phyloP scores from a whole-genome alignment of 2,329 filamentous ascomycete species.

The Epichloe glyceriae region DNA sequence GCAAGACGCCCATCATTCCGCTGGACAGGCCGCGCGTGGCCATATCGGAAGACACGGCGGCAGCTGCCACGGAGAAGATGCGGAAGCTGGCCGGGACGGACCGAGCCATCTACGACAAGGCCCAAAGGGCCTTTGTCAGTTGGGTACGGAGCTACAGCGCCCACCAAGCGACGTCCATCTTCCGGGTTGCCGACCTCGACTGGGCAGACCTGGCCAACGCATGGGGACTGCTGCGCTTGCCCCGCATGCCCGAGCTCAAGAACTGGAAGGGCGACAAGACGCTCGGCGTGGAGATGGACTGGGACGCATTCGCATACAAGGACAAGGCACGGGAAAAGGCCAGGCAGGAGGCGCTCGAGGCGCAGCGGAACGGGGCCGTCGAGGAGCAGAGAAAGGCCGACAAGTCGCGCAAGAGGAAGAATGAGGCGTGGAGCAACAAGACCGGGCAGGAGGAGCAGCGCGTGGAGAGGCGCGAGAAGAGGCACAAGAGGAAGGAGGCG shows the following conservation, averaged over 20 bases:
- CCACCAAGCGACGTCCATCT: constrained; percentile 84
- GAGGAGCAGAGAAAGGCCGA: constrained; percentile 26
- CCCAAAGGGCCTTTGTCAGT: constrained; percentile 81
- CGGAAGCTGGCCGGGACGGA: constrained; percentile 41
- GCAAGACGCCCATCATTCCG: constrained; percentile 67
- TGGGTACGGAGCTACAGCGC: constrained; percentile 88
- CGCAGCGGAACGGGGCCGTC: constrained; percentile 26
- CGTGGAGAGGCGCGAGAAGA: constrained; percentile 49
- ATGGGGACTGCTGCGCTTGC: constrained; percentile 78
- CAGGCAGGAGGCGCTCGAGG: constrained; percentile 43
- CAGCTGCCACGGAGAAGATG: constrained; percentile 43
- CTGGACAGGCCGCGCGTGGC: constrained; percentile 44
- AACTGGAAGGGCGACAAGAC: constrained; percentile 56
- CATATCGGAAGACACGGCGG: constrained; percentile 49
- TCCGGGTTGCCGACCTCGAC: constrained; percentile 67
- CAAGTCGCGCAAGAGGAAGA: constrained; percentile 43
- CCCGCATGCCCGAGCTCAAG: constrained; percentile 85
- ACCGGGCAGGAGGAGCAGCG: constrained; percentile 52
- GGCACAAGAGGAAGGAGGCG: constrained; percentile 49
- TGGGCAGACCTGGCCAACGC: constrained; percentile 71
- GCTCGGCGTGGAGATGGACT: constrained; percentile 51
- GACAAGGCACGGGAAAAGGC: constrained; percentile 59
- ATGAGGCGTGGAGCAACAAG: constrained; percentile 63
- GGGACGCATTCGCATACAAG: constrained; percentile 56
- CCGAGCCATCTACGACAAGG: constrained; percentile 64